Percentiles rank a stretch among this genome's conserved stretches.
phyloP scores from a whole-genome alignment of 2,329 filamentous ascomycete species.

The Epichloe elymi region DNA sequence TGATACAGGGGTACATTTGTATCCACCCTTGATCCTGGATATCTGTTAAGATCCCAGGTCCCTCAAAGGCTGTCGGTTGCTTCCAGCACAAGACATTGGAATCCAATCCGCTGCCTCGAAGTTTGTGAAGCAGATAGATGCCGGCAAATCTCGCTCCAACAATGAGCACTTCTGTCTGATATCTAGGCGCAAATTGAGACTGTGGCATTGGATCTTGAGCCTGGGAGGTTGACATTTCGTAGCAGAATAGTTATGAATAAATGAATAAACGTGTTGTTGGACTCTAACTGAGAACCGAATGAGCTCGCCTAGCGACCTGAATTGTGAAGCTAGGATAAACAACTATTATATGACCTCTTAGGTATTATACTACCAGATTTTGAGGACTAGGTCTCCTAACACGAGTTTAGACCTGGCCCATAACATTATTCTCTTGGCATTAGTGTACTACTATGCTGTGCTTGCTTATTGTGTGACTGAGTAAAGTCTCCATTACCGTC shows the following conservation, averaged over 20 bases:
- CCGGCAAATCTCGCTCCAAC: slow-evolving; percentile 35
- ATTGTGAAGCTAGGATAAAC: too few species aligned
- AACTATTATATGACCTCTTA: too few species aligned
- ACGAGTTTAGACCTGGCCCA: too few species aligned
- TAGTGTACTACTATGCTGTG: too few species aligned
- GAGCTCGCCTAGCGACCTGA: too few species aligned
- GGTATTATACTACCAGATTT: too few species aligned
- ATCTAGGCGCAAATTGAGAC: neutral
- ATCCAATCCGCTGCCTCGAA: slow-evolving; percentile 37
- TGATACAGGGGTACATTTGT: slow-evolving; percentile 40
- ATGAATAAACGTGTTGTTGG: too few species aligned
- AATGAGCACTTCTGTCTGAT: slow-evolving; percentile 22
- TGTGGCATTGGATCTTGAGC: neutral
- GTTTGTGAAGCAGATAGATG: slow-evolving; percentile 36
- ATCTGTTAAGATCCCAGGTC: slow-evolving; percentile 44
- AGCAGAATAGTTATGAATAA: neutral
- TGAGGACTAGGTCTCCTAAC: too few species aligned
- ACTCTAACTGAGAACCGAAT: too few species aligned
- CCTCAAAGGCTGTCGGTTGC: slow-evolving; percentile 36
- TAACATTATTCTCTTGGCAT: too few species aligned
- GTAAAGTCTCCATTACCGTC: too few species aligned
- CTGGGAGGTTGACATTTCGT: neutral
- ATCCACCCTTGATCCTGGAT: slow-evolving; percentile 42
- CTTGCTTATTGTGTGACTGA: too few species aligned
- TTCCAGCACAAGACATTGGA: slow-evolving; percentile 37